phyloP scores from a whole-genome alignment of 176 grass and related monocot genomes.

The Oryza meridionalis region DNA sequence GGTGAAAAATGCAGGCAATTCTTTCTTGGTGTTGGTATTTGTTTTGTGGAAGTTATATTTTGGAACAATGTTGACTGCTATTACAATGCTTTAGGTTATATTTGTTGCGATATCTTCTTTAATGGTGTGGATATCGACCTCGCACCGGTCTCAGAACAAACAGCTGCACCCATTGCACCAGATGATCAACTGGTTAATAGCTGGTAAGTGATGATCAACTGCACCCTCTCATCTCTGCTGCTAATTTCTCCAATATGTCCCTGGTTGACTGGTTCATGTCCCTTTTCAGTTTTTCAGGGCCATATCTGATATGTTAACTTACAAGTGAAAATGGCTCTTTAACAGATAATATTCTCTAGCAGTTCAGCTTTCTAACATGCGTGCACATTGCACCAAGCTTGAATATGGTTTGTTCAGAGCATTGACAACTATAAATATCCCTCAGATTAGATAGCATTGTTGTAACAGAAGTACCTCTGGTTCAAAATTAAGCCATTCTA shows the following conservation, averaged over 20 bases:
- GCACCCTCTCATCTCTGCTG: constrained; percentile 18
- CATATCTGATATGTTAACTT: constrained; percentile 25
- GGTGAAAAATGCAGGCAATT: constrained; percentile 48
- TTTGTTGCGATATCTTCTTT: constrained; percentile 79
- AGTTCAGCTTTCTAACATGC: constrained; percentile 1
- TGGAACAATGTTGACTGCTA: constrained; percentile 13
- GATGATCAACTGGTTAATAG: constrained; percentile 82
- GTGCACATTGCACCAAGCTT: not conserved
- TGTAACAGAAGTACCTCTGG: not conserved
- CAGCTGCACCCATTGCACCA: constrained; percentile 80
- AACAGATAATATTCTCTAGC: not conserved
- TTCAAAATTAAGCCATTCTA: not conserved
- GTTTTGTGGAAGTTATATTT: constrained; percentile 31
- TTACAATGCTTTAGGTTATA: constrained; percentile 57
- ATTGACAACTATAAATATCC: not conserved
- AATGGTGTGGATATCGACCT: constrained; percentile 93
- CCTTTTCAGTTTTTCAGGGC: not conserved
- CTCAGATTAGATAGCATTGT: constrained; percentile 7
- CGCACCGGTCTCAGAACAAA: constrained; percentile 76
- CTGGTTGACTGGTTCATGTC: constrained; percentile 11
- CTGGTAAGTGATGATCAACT: constrained; percentile 47
- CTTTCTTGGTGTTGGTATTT: constrained; percentile 31
- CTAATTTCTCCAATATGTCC: constrained; percentile 24
- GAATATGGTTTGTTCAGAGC: not conserved
- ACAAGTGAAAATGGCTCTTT: not conserved